Base-by-base conservation (phyloP, 1,139 yeast genomes). In the Geotrichum carabidarum region DNA sequence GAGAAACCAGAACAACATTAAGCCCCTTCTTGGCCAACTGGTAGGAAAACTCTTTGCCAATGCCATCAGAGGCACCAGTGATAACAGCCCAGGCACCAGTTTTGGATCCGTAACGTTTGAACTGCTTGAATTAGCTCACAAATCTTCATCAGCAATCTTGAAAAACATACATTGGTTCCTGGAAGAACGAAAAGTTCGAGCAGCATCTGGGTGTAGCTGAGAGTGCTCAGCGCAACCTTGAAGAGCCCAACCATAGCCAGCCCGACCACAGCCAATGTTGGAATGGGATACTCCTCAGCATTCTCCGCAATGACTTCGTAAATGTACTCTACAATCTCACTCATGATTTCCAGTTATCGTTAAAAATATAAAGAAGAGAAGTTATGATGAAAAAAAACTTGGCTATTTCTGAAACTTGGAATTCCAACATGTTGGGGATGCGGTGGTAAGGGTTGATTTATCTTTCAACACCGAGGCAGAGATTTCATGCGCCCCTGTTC, bases 51-150 rank as follows among this genome's bases (percentile, higher is more conserved):
- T 93, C 96, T 67, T 90, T 89, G 57, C 99, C 99, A 66, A 93
- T 86, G 43, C 99, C 99, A 69, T 93, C 99, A 50, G 97, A 88
- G 5, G 98, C 95, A 57, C 99, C 99, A 5, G 99, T 93, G 30
- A 93, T 79, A 36, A 93, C 86, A 7, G 97, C 97, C 95, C 96
- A 89, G 55, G 78, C 74, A 34, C 80, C 83, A 50, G 73, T 73
- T 63, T 58, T 65, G 44, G 84, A 80, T n/a, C 97, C 96, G 67
- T 89, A 90, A 68, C 81, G 83, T 51, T 67, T 65, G 66, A 79
- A 83, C 27, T 22, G 27, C 27, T 50, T 49, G 17, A 9, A 9
- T 14, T 31, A 41, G 18, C 14, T 37, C 17, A 34, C 17, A 40
- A 30, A 37, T 9, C 14, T 18, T n/a, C 11, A 27, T 6, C 40